Conservation (phyloP, 805 yeast species). For the Starmerella tilneyi region DNA sequence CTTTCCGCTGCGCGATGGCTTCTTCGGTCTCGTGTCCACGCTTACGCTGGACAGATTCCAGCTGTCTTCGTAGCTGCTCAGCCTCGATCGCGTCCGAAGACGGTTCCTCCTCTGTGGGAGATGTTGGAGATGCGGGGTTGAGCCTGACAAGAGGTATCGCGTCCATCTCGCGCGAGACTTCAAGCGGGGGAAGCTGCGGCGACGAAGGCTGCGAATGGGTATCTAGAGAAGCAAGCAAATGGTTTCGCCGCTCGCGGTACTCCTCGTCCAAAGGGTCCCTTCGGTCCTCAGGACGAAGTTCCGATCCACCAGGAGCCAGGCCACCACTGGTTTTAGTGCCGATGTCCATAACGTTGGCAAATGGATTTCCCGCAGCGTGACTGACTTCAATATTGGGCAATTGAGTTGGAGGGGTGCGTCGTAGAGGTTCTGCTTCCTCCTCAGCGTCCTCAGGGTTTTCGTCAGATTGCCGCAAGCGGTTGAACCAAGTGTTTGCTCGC, state of each 20-base stretch:
- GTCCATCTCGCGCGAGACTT: slow-evolving; percentile 9
- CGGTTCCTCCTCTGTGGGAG: not conserved
- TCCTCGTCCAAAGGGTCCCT: slow-evolving; percentile 22
- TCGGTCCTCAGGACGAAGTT: slow-evolving; percentile 9
- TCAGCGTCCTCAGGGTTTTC: slow-evolving; percentile 10
- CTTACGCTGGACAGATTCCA: slow-evolving; percentile 2
- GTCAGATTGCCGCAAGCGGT: slow-evolving; percentile 18
- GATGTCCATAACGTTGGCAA: slow-evolving; percentile 24
- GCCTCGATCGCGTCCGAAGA: slow-evolving; percentile 4
- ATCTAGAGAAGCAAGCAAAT: slow-evolving; percentile 15
- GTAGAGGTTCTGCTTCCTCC: slow-evolving; percentile 9
- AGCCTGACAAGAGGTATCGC: slow-evolving; percentile 16
- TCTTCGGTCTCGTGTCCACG: slow-evolving; percentile 5
- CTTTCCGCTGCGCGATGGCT: slow-evolving; percentile 2
- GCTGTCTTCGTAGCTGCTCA: not conserved
- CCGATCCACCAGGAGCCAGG: slow-evolving; percentile 28
- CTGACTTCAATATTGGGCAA: slow-evolving; percentile 13
- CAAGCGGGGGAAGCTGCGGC: slow-evolving; percentile 4
- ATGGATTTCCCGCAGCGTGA: slow-evolving; percentile 17
- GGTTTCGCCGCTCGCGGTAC: slow-evolving; percentile 22
- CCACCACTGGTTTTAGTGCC: slow-evolving; percentile 29
- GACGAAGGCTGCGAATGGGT: slow-evolving; percentile 14
- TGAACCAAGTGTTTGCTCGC: slow-evolving; percentile 24
- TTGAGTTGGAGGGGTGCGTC: not conserved
- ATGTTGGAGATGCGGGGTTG: slow-evolving; percentile 3